These are phyloP conservation scores for Sclerotinia glacialis DNA, from an alignment of 2,329 filamentous ascomycete genomes.

Conservation along the genomic window DNA sequence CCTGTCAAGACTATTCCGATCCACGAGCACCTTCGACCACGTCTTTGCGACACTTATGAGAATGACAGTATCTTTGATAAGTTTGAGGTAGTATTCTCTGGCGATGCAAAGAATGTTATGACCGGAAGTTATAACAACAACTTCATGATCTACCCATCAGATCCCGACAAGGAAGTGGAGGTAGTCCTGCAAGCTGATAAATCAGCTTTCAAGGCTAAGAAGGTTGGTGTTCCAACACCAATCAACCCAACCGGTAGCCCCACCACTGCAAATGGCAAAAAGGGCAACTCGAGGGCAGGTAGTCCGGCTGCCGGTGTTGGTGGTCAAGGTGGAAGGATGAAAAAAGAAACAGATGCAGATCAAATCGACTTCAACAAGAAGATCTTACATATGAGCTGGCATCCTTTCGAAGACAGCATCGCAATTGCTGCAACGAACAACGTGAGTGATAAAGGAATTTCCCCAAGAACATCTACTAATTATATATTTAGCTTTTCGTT, in stretches of 20 bases:
- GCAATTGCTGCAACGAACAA: constrained; percentile 99
- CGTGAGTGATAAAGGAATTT: constrained; percentile 55
- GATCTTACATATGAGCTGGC: constrained; percentile 99
- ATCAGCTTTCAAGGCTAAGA: constrained; percentile 99
- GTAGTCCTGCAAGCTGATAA: constrained; percentile 98
- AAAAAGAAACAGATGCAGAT: constrained; percentile 97
- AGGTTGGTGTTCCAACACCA: constrained; percentile 94
- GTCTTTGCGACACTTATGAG: constrained; percentile 96
- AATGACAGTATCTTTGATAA: constrained; percentile 99
- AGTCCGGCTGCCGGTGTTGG: constrained; percentile 74
- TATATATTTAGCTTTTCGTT: constrained; percentile 61
- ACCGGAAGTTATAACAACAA: constrained; percentile 99
- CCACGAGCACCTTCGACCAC: constrained; percentile 90
- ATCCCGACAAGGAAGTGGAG: constrained; percentile 93
- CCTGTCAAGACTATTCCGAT: constrained; percentile 98
- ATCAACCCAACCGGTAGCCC: constrained; percentile 82
- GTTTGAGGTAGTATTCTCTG: constrained; percentile 98
- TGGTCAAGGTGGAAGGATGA: constrained; percentile 88
- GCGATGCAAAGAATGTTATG: constrained; percentile 98
- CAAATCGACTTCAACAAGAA: constrained; percentile 99
- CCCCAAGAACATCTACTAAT: constrained; percentile 25
- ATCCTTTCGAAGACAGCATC: constrained; percentile 99
- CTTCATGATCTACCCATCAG: constrained; percentile 99
- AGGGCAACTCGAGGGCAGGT: constrained; percentile 80
- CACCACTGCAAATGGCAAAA: constrained; percentile 72